Evolutionary conservation across 257 asterid species (phyloP).

Genomic region (Capsicum baccatum): DNA sequence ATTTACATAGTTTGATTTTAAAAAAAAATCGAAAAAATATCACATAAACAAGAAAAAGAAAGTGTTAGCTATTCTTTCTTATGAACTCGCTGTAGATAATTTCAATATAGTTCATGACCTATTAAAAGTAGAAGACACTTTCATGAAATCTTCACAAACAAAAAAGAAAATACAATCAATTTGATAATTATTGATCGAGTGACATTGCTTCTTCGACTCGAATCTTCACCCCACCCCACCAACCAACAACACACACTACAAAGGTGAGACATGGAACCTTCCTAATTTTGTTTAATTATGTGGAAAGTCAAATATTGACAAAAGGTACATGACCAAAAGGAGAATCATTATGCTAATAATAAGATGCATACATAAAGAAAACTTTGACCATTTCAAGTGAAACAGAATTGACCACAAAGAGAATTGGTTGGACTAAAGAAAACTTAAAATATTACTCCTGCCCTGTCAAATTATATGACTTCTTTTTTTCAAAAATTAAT

Average conservation of each 20-base stretch:
- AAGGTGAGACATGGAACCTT: constrained; percentile 1
- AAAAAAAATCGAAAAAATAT: too few species aligned
- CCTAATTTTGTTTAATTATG: constrained; percentile 18
- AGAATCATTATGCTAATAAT: not conserved
- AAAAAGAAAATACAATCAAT: too few species aligned
- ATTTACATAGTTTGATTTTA: not conserved
- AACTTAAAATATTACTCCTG: not conserved
- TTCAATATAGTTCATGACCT: too few species aligned
- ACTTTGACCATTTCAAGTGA: not conserved
- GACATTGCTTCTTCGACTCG: too few species aligned
- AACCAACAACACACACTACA: not conserved
- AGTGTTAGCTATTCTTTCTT: too few species aligned
- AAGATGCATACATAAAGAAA: not conserved
- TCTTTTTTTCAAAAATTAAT: too few species aligned
- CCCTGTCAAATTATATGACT: too few species aligned
- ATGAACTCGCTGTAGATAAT: too few species aligned
- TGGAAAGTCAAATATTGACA: not conserved
- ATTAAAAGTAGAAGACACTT: too few species aligned
- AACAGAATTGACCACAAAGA: not conserved
- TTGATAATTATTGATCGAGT: too few species aligned
- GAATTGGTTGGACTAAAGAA: not conserved
- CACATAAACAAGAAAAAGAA: not conserved
- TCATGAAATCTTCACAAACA: too few species aligned
- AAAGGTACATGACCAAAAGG: not conserved
- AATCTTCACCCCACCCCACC: not conserved